phyloP scores from a whole-genome alignment of 257 asterid species.

The Fraxinus quadrangulata region DNA sequence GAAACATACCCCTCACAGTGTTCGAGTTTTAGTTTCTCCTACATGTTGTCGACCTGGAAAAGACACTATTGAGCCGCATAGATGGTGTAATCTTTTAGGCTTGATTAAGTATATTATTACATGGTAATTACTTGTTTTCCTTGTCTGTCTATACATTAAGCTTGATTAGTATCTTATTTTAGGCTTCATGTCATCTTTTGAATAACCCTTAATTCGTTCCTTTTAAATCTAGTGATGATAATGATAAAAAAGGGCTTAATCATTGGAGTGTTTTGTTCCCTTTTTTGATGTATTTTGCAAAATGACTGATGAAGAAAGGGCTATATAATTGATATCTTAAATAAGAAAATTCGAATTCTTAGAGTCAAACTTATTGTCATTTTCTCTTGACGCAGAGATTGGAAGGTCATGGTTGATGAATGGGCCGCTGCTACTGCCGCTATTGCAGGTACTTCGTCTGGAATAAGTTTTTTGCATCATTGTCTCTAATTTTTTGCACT shows the following conservation, averaged over 20 bases:
- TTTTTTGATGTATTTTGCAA: background rate
- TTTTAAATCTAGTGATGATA: background rate
- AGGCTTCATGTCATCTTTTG: background rate
- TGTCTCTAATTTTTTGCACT: background rate
- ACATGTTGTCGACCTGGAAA: slow-evolving; percentile 6
- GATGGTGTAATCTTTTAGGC: background rate
- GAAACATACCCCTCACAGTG: background rate
- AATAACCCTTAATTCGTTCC: too few species aligned
- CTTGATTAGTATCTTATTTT: background rate
- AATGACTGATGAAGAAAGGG: background rate
- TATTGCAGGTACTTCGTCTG: slow-evolving; percentile 49
- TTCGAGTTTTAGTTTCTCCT: background rate
- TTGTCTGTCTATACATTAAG: background rate
- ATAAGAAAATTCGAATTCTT: background rate
- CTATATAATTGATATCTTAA: background rate
- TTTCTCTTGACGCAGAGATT: slow-evolving; percentile 47
- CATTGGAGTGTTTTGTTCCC: background rate
- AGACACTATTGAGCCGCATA: background rate
- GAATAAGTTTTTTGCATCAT: background rate
- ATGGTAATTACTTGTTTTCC: background rate
- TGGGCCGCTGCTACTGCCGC: slow-evolving; percentile 57
- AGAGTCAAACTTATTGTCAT: background rate
- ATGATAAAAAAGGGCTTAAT: too few species aligned
- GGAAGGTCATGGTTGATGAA: slow-evolving; percentile 64
- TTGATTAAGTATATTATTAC: too few species aligned